phyloP scores from a whole-genome alignment of 202 grass and related monocot species.

The Thinopyrum obtusiflorum region DNA sequence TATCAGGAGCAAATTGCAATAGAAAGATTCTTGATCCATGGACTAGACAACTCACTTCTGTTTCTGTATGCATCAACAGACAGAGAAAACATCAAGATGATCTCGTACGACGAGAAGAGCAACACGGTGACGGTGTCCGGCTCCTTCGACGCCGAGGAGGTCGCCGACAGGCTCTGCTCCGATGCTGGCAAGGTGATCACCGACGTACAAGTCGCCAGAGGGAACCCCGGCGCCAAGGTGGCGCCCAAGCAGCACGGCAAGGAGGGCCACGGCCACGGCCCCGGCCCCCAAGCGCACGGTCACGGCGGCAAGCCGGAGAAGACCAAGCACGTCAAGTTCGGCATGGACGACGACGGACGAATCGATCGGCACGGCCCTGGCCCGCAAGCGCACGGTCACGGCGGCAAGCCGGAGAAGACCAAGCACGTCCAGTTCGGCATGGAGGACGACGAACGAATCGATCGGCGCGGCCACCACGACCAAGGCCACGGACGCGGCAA shows the following conservation, averaged over 20 bases:
- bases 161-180: slow-evolving; percentile 57
- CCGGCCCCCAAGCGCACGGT: neutral
- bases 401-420: slow-evolving; percentile 43
- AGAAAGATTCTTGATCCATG: neutral
- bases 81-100: slow-evolving; percentile 49
- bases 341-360: slow-evolving; percentile 18
- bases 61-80: slow-evolving; percentile 25
- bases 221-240: slow-evolving; percentile 29
- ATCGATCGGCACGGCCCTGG: too few relatives aligned
- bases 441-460: slow-evolving; percentile 5
- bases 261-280: slow-evolving; percentile 1
- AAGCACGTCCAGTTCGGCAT: slow-evolving; percentile 46
- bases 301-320: slow-evolving; percentile 41
- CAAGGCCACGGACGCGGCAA: neutral
- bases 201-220: slow-evolving; percentile 49
- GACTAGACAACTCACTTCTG: neutral
- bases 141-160: slow-evolving; percentile 66
- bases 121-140: slow-evolving; percentile 59
- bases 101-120: slow-evolving; percentile 67
- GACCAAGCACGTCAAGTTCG: slow-evolving; percentile 44
- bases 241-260: slow-evolving; percentile 42
- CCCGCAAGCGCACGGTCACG: neutral
- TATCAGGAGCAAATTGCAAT: neutral
- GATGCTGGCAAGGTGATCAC: slow-evolving; percentile 70
- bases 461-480: slow-evolving; percentile 25